Percentiles rank a stretch among this genome's conserved stretches.
These are phyloP conservation scores for Schizothecium vesticola DNA, from an alignment of 495 filamentous ascomycete genomes.

Conservation along the genomic window DNA sequence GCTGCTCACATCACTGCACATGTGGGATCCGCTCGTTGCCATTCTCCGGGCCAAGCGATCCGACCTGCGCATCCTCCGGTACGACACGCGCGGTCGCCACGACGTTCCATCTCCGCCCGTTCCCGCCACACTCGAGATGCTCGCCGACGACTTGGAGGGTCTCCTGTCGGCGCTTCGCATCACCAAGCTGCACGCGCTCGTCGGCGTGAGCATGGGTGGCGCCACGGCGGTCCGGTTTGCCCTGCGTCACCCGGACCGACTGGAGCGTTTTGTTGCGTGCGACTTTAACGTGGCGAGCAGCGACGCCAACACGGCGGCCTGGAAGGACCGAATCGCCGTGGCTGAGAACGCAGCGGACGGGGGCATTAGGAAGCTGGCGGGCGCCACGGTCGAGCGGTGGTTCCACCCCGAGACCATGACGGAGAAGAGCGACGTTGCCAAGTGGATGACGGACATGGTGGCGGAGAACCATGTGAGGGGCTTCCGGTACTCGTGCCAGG, in stretches of 20 bases:
- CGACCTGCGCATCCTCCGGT: constrained; percentile 65
- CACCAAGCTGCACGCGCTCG: constrained; percentile 51
- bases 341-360: constrained; percentile 51
- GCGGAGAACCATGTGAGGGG: constrained; percentile 60
- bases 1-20: constrained; percentile 63
- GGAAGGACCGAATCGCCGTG: constrained; percentile 69
- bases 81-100: constrained; percentile 61
- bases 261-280: constrained; percentile 63
- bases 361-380: constrained; percentile 55
- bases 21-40: constrained; percentile 70
- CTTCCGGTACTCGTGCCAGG: constrained; percentile 62
- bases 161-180: constrained; percentile 58
- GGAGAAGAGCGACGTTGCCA: constrained; percentile 47
- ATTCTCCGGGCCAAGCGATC: constrained; percentile 53
- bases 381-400: constrained; percentile 66
- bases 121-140: constrained; percentile 52
- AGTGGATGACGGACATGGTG: constrained; percentile 51
- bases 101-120: constrained; percentile 40
- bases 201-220: constrained; percentile 75
- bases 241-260: constrained; percentile 54
- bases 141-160: constrained; percentile 58
- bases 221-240: constrained; percentile 67
- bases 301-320: constrained; percentile 64
- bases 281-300: constrained; percentile 68
- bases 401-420: constrained; percentile 57